Percentiles rank a stretch among this genome's conserved stretches.
phyloP scores from a whole-genome alignment of 257 asterid genomes.

The Eucommia ulmoides region DNA sequence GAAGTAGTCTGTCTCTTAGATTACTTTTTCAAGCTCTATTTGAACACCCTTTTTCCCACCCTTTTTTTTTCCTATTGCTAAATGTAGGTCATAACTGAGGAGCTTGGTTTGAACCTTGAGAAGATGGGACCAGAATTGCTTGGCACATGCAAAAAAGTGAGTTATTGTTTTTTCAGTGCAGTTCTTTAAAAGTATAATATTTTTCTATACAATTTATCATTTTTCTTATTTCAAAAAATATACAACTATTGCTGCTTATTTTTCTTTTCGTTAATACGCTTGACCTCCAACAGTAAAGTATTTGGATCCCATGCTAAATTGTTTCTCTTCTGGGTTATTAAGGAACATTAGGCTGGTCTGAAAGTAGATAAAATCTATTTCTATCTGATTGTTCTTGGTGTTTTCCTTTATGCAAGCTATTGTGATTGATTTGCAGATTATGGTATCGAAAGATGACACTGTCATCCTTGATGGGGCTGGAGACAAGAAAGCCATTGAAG shows the following conservation, averaged over 20 bases:
- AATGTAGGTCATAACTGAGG: not conserved
- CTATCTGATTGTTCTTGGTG: not conserved
- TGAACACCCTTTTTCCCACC: not conserved
- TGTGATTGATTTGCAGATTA: not conserved
- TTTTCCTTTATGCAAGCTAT: not conserved
- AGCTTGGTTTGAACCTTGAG: slow-evolving; percentile 1
- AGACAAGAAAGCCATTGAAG: not conserved
- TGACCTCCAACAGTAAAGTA: not conserved
- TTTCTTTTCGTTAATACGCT: not conserved
- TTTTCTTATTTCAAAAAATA: not conserved
- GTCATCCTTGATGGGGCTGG: not conserved
- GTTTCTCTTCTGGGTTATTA: no score
- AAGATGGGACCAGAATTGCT: not conserved
- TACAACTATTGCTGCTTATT: not conserved
- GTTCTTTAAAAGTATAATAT: not conserved
- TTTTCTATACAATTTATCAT: not conserved
- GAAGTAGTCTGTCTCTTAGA: no score
- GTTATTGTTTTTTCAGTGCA: not conserved
- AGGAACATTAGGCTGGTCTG: not conserved
- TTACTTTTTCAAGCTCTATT: not conserved
- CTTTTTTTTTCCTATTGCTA: not conserved
- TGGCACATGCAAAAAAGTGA: slow-evolving; percentile 1
- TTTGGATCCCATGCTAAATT: no score
- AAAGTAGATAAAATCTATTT: not conserved
- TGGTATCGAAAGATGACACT: not conserved